Percentiles rank a stretch among this genome's conserved stretches.
phyloP scores from a whole-genome alignment of 179 eudicot species.

The Vitellaria paradoxa region DNA sequence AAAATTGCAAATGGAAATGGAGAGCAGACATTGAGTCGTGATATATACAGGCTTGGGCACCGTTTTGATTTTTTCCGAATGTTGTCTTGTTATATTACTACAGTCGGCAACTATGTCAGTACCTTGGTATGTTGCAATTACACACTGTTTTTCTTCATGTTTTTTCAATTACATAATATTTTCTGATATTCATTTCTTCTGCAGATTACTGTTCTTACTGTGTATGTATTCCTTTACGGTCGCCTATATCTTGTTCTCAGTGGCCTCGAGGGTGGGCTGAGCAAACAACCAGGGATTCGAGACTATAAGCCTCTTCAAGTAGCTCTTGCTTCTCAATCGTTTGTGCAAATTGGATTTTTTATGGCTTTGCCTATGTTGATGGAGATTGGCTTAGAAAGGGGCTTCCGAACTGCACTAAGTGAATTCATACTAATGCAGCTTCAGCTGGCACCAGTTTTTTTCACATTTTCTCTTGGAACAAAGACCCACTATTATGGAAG shows the following conservation, averaged over 20 bases:
- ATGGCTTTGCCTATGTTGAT: slow-evolving; percentile 97
- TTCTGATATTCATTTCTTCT: slow-evolving; percentile 21
- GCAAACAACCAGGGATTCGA: slow-evolving; percentile 41
- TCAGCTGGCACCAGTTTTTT: slow-evolving; percentile 86
- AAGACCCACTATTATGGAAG: slow-evolving; percentile 87
- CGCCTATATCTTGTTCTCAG: slow-evolving; percentile 90
- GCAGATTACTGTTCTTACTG: slow-evolving; percentile 92
- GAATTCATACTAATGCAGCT: slow-evolving; percentile 83
- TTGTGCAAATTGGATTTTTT: slow-evolving; percentile 88
- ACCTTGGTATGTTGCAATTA: slow-evolving; percentile 53
- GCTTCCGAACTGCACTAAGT: slow-evolving; percentile 83
- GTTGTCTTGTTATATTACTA: slow-evolving; percentile 92
- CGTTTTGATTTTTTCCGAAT: slow-evolving; percentile 96
- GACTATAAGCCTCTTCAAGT: slow-evolving; percentile 73
- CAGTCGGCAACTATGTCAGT: slow-evolving; percentile 91
- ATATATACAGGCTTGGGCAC: slow-evolving; percentile 91
- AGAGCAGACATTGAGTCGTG: slow-evolving; percentile 95
- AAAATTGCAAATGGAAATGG: slow-evolving; percentile 98
- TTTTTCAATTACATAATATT: neutral
- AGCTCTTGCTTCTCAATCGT: slow-evolving; percentile 90
- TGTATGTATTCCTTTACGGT: slow-evolving; percentile 83
- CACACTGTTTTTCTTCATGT: neutral
- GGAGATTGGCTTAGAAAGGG: slow-evolving; percentile 93
- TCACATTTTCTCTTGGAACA: slow-evolving; percentile 89
- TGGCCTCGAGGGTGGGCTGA: slow-evolving; percentile 74